These are phyloP conservation scores for Triadica sebifera DNA, from an alignment of 345 rosid genomes.

Conservation along the genomic window DNA sequence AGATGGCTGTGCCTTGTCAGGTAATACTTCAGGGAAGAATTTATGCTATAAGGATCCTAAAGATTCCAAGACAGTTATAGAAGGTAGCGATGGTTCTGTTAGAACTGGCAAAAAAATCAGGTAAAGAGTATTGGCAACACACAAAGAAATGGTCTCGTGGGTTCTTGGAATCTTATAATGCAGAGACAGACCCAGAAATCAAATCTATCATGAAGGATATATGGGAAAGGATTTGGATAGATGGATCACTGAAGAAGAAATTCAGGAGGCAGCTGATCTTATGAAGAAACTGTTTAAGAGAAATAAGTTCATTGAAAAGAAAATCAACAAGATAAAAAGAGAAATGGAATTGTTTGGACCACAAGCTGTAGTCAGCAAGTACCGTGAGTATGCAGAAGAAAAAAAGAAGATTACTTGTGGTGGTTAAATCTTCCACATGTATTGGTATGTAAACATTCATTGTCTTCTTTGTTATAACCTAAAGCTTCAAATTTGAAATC, in stretches of 20 bases:
- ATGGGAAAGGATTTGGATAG: constrained; percentile 87
- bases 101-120: constrained; percentile 75
- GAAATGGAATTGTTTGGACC: constrained; percentile 95
- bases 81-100: constrained; percentile 82
- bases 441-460: constrained; percentile 46
- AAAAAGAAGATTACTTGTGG: constrained; percentile 85
- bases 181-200: constrained; percentile 78
- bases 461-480: neutral
- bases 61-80: constrained; percentile 56
- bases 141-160: constrained; percentile 93
- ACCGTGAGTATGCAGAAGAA: constrained; percentile 73
- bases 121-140: constrained; percentile 89
- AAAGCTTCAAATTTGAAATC: neutral
- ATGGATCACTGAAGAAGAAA: constrained; percentile 91
- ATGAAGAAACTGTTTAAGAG: constrained; percentile 54
- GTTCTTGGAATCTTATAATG: constrained; percentile 70
- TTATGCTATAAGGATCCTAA: constrained; percentile 30
- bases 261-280: constrained; percentile 75
- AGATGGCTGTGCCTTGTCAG: constrained; percentile 32
- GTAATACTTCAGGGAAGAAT: constrained; percentile 25
- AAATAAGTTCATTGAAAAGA: constrained; percentile 70
- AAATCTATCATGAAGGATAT: constrained; percentile 77
- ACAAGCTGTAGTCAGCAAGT: constrained; percentile 89
- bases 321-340: constrained; percentile 70
- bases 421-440: constrained; percentile 93